phyloP scores from a whole-genome alignment of 305 asterid genomes.

The Ilex paraguariensis region DNA sequence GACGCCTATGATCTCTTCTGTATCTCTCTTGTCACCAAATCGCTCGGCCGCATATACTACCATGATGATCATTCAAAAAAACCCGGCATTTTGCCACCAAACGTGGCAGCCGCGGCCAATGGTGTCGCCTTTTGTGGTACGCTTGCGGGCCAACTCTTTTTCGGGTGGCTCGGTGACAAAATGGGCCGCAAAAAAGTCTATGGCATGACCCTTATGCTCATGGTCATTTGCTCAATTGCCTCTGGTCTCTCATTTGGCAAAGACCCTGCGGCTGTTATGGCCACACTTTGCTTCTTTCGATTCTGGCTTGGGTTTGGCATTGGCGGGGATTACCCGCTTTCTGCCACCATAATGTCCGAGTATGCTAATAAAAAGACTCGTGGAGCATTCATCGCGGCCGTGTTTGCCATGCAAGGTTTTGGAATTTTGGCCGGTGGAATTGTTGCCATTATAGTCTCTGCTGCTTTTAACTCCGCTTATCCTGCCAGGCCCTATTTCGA shows the following conservation, averaged over 20 bases:
- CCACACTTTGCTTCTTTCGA: conserved; percentile 3
- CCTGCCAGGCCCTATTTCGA: background rate
- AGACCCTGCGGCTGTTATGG: background rate
- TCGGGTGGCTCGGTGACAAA: conserved; percentile 1
- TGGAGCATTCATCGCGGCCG: conserved; percentile 1
- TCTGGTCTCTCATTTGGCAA: background rate
- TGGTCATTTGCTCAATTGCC: conserved; percentile 1
- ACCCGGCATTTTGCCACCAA: background rate
- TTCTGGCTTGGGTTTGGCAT: conserved; percentile 1
- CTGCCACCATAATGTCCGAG: background rate
- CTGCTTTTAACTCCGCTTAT: background rate
- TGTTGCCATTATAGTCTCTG: background rate
- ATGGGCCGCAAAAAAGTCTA: background rate
- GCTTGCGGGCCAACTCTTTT: background rate
- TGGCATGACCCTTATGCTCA: background rate
- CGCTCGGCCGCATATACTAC: conserved; percentile 1
- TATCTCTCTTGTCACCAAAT: conserved; percentile 1
- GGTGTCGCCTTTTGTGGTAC: background rate
- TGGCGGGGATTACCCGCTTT: background rate
- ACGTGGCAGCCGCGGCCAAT: background rate
- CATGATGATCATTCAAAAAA: background rate
- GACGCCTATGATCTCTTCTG: conserved; percentile 1
- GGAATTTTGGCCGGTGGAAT: conserved; percentile 1
- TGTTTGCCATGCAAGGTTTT: conserved; percentile 2
- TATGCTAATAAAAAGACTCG: conserved; percentile 2